A percentile compares a stretch with the other conserved stretches of the same genome.
Evolutionary conservation across 768 basidiomycete species (phyloP).

Genomic region (Naganishia onofrii): DNA sequence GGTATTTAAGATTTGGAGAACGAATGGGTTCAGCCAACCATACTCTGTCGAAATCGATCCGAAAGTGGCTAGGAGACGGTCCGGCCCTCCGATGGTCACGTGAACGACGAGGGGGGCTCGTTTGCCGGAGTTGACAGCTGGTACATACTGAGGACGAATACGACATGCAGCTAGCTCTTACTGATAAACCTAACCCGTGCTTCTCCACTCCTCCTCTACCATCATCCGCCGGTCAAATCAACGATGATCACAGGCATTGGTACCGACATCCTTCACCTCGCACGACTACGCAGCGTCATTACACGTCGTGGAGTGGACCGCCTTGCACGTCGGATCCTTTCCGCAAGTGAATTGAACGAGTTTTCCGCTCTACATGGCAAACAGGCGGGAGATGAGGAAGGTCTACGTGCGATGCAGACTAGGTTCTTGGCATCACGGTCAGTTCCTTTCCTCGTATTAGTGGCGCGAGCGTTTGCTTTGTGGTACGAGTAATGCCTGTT

Average conservation of each 20-base stretch:
- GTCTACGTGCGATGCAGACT: neutral
- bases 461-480: neutral
- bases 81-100: neutral
- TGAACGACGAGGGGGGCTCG: neutral
- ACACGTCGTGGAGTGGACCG: conserved; percentile 16
- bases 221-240: neutral
- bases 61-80: neutral
- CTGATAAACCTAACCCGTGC: no score
- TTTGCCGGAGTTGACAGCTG: neutral
- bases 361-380: neutral
- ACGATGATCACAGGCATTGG: conserved; percentile 32
- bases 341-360: conserved; percentile 20
- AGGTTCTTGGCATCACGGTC: conserved; percentile 19
- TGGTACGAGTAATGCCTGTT: neutral
- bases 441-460: neutral
- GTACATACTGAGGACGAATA: no score
- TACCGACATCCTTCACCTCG: conserved; percentile 28
- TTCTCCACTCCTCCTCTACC: neutral
- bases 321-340: conserved; percentile 31
- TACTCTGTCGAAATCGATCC: neutral
- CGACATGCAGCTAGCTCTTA: no score
- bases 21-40: neutral
- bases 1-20: no score
- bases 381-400: neutral
- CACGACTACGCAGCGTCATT: conserved; percentile 22